Percentiles rank a stretch among this genome's conserved stretches.
Conservation (phyloP, 2,329 filamentous ascomycete species). For the Apiospora sp. region DNA sequence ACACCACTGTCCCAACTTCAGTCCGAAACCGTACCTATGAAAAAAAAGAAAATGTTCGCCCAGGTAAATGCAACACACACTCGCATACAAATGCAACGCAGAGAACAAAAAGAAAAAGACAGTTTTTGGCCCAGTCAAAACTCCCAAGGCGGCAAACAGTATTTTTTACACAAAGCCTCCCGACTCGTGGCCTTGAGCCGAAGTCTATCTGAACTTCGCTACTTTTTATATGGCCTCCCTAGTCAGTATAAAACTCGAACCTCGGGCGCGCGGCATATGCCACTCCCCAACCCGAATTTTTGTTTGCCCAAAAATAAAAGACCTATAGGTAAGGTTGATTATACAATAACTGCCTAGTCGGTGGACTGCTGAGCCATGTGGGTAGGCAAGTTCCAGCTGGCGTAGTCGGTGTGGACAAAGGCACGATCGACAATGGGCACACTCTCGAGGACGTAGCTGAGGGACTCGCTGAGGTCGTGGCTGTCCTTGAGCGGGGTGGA, state of each 20-base stretch:
- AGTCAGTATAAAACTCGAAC: too few relatives aligned
- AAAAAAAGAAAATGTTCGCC: not conserved
- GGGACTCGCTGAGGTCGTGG: slow-evolving; percentile 71
- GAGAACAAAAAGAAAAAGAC: not conserved
- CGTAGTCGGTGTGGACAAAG: slow-evolving; percentile 73
- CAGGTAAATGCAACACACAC: slow-evolving; percentile 15
- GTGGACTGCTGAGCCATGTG: slow-evolving; percentile 59
- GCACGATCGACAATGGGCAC: slow-evolving; percentile 80
- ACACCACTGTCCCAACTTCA: not conserved
- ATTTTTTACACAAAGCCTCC: not conserved
- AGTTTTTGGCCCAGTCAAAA: not conserved
- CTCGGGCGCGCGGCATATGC: not conserved
- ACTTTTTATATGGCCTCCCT: too few relatives aligned
- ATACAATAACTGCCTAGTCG: not conserved
- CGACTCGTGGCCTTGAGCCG: not conserved
- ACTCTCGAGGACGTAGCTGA: slow-evolving; percentile 86
- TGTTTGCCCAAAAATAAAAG: not conserved
- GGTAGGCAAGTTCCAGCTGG: slow-evolving; percentile 67
- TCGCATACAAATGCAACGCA: slow-evolving; percentile 12
- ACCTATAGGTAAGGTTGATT: not conserved
- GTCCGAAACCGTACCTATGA: not conserved
- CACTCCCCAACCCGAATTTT: not conserved
- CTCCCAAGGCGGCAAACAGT: not conserved
- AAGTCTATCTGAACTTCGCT: not conserved
- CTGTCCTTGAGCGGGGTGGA: slow-evolving; percentile 78